phyloP scores from a whole-genome alignment of 768 basidiomycete species.

The Rhodotorula kratochvilovae region DNA sequence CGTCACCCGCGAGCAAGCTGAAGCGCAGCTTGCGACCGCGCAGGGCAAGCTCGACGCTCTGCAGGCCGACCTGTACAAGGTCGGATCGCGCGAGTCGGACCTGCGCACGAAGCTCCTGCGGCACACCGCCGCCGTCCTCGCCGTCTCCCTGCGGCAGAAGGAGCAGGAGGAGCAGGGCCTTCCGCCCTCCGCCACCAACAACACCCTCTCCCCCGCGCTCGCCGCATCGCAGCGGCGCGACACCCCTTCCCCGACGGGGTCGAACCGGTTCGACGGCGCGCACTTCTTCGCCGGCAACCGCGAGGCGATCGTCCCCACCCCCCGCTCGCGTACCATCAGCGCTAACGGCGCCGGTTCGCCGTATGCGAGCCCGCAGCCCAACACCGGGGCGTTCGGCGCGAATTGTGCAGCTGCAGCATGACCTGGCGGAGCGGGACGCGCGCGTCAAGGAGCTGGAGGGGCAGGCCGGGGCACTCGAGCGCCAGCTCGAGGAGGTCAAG shows the following conservation, averaged over 20 bases:
- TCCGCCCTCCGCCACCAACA: neutral
- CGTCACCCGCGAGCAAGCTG: conserved; percentile 55
- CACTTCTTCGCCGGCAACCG: conserved; percentile 81
- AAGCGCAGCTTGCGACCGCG: conserved; percentile 69
- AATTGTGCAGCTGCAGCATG: neutral
- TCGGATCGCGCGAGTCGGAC: conserved; percentile 63
- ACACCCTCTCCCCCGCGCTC: neutral
- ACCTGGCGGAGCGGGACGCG: neutral
- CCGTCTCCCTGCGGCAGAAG: conserved; percentile 62
- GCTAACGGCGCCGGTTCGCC: neutral
- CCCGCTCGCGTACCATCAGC: conserved; percentile 38
- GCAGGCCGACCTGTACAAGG: conserved; percentile 66
- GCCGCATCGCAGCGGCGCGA: neutral
- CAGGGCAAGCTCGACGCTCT: conserved; percentile 65
- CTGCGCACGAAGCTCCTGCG: conserved; percentile 64
- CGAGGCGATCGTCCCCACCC: conserved; percentile 56
- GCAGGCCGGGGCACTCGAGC: conserved; percentile 54
- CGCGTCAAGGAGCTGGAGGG: conserved; percentile 55
- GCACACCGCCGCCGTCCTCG: conserved; percentile 77
- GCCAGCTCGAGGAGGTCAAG: conserved; percentile 12
- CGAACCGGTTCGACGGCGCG: conserved; percentile 66
- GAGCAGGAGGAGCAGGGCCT: conserved; percentile 49
- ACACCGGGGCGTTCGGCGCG: conserved; percentile 17
- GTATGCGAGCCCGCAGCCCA: conserved; percentile 39
- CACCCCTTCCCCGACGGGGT: neutral